A percentile compares a stretch with the other conserved stretches of the same genome.
phyloP scores from a whole-genome alignment of 768 basidiomycete genomes.

The Lepiota venenata region DNA sequence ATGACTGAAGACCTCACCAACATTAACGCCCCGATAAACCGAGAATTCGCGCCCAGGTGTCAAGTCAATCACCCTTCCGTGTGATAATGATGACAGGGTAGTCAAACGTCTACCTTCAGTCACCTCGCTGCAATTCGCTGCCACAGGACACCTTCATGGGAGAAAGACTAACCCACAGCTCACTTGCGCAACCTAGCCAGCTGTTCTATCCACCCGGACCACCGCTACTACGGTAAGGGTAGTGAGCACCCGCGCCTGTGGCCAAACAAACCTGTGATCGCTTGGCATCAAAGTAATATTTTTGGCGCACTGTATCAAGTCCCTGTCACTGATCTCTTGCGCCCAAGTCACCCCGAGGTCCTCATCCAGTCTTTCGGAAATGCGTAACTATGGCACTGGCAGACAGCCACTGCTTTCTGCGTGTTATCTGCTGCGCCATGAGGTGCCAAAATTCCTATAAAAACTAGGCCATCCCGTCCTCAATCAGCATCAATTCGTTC shows the following conservation, averaged over 20 bases:
- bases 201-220: too few relatives aligned
- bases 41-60: not conserved
- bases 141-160: not conserved
- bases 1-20: too few relatives aligned
- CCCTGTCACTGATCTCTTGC: not conserved
- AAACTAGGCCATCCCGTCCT: not conserved
- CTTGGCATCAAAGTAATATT: conserved; percentile 5
- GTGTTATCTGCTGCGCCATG: not conserved
- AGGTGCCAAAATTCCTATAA: not conserved
- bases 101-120: not conserved
- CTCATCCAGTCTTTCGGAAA: not conserved
- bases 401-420: not conserved
- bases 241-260: not conserved
- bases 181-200: too few relatives aligned
- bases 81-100: not conserved
- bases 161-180: too few relatives aligned
- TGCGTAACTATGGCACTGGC: conserved; percentile 1
- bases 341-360: not conserved
- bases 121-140: not conserved
- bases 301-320: conserved; percentile 1
- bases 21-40: too few relatives aligned
- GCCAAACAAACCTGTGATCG: not conserved
- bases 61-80: not conserved
- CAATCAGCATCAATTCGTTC: conserved; percentile 12
- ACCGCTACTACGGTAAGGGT: too few relatives aligned